Conservation (phyloP, 306 rosid species). For the Vigna mungo region DNA sequence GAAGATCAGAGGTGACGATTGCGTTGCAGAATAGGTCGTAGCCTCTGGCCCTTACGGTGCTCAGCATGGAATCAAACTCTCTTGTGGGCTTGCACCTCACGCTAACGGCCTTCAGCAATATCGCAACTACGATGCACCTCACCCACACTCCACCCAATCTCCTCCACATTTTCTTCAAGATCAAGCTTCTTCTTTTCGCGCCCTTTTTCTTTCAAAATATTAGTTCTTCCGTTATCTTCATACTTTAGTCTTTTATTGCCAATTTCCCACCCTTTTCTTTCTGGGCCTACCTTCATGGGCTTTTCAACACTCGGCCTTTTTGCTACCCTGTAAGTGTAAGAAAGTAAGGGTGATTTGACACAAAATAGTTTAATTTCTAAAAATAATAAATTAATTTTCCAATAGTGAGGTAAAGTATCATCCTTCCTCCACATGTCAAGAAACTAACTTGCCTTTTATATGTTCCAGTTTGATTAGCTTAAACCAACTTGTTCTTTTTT, state of each 20-base stretch:
- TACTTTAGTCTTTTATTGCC: conserved; percentile 2
- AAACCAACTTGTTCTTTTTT: not conserved
- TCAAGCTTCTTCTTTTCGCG: conserved; percentile 23
- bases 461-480: not conserved
- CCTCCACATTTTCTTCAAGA: conserved; percentile 47
- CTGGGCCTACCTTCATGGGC: not conserved
- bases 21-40: conserved; percentile 76
- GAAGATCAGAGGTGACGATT: conserved; percentile 69
- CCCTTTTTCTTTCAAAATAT: not conserved
- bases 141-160: not conserved
- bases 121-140: not conserved
- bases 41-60: conserved; percentile 58
- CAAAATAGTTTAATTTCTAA: too few relatives aligned
- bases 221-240: not conserved
- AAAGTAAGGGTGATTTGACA: too few relatives aligned
- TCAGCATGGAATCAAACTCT: conserved; percentile 61
- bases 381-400: too few relatives aligned
- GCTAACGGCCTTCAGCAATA: conserved; percentile 1
- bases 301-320: not conserved
- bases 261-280: conserved; percentile 9
- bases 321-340: too few relatives aligned
- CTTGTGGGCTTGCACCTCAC: conserved; percentile 40
- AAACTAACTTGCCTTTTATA: not conserved
- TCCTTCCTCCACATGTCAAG: not conserved
- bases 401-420: too few relatives aligned